Percentiles rank a stretch among this genome's conserved stretches.
Evolutionary conservation across 345 rosid genomes (phyloP).

Genomic region (Dovyalis caffra): DNA sequence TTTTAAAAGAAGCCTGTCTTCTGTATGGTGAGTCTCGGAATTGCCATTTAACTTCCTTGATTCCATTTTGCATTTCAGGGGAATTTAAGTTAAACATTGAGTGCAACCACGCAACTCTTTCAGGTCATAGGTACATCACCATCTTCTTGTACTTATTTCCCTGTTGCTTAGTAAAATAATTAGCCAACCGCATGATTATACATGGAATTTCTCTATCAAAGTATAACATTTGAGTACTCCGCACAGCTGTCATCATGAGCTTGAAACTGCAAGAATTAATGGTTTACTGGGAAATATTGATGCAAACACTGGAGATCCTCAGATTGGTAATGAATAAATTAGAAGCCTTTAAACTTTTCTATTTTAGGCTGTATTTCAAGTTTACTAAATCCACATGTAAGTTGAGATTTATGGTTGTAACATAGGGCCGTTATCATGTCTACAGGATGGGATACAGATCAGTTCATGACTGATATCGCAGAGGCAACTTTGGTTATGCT

Average conservation of each 20-base stretch:
- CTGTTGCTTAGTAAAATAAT: background rate
- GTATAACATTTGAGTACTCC: slow-evolving; percentile 2
- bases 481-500: slow-evolving; percentile 94
- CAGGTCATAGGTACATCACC: slow-evolving; percentile 72
- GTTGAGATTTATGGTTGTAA: background rate
- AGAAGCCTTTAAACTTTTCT: background rate
- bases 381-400: too few species aligned
- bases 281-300: slow-evolving; percentile 87
- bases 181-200: background rate
- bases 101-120: slow-evolving; percentile 95
- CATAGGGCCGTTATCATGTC: background rate
- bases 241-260: slow-evolving; percentile 92
- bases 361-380: background rate
- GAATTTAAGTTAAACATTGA: slow-evolving; percentile 89
- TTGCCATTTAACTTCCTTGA: background rate
- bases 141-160: background rate
- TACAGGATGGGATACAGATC: slow-evolving; percentile 97
- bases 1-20: too few species aligned
- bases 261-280: slow-evolving; percentile 86
- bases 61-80: slow-evolving; percentile 30
- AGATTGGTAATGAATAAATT: slow-evolving; percentile 50
- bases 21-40: background rate
- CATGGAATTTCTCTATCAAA: background rate
- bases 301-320: slow-evolving; percentile 95
- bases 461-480: slow-evolving; percentile 74